Evolutionary conservation across 2,329 filamentous ascomycete genomes (phyloP), one percentile per base, ranked within the genome.

Genomic region (Arthrinium phaeospermum): DNA sequence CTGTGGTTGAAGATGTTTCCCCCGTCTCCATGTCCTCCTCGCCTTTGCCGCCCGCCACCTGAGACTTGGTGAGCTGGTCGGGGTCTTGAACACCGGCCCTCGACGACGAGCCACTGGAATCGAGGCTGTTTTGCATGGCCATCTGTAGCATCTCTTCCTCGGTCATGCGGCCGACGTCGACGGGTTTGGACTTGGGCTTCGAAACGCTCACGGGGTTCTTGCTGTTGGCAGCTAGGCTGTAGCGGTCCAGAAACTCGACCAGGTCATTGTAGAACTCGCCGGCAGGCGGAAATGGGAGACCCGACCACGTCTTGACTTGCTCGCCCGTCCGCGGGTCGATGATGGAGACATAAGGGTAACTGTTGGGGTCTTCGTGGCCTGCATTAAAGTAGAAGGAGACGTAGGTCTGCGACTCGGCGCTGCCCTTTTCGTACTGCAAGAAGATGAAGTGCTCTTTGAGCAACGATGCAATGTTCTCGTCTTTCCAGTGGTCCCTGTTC

Each of bases 61-160:
- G 80, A 16, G 88, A 89, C 79, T 94, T 94, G 1, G 96, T 98
- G 69, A 98, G 86, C 46, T 94, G 92, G 82, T 99, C 96, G 0
- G 96, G 96, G 76, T 98, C 96, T 72, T 92, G 88, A 10, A 93
- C 86, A 76, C 90, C 91, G 0, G 89, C 78, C 72, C 79, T 82
- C 27, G 83, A 82, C 19, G 80, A 79, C 80, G 78, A 82, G 24
- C 81, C 83, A 47, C 83, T 85, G 45, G 87, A 89, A 19, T 91
- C 91, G 67, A 98, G 85, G 79, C 95, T 98, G 83, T 97, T 96
- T 81, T 95, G 91, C 79, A 99, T 82, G 0, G 96, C 96, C 89
- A 98, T 91, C 82, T 98, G 93, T 76, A 99, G 85, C 95, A 98
- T 97, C 84, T 99, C 95, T 69, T 98, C 95, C 80, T 99, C 96